Conservation (phyloP, 305 asterid genomes). For the Salvia sclarea region DNA sequence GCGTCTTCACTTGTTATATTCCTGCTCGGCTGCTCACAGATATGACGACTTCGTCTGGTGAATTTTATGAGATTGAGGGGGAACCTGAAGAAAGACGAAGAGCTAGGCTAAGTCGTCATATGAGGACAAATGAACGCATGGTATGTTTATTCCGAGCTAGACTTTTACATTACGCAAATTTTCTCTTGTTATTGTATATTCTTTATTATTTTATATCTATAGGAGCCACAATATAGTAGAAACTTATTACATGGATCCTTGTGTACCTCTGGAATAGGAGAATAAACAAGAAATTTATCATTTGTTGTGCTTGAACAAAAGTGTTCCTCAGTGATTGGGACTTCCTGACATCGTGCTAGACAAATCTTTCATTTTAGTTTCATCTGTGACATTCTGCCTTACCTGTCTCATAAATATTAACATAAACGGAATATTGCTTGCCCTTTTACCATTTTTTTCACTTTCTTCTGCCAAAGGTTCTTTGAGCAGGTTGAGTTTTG, state of each 20-base stretch:
- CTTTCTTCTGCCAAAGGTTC: constrained; percentile 14
- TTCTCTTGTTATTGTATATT: constrained; percentile 1
- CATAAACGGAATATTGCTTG: constrained; percentile 19
- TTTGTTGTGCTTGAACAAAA: constrained; percentile 15
- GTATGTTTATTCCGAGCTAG: constrained; percentile 41
- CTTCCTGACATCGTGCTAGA: not conserved
- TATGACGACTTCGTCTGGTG: constrained; percentile 58
- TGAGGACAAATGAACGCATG: constrained; percentile 72
- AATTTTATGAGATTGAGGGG: constrained; percentile 70
- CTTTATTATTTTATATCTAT: not conserved
- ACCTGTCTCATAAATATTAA: not conserved
- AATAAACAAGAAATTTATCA: constrained; percentile 7
- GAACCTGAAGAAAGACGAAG: constrained; percentile 81
- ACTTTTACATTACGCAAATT: constrained; percentile 2
- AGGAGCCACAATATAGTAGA: constrained; percentile 6
- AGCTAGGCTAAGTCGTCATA: constrained; percentile 66
- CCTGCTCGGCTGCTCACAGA: constrained; percentile 49
- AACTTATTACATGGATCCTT: not conserved
- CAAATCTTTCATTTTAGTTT: constrained; percentile 11
- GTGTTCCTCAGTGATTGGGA: not conserved
- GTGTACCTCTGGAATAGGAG: constrained; percentile 11
- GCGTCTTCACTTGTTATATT: constrained; percentile 14
- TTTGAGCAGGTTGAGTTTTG: not conserved
- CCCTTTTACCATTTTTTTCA: constrained; percentile 19
- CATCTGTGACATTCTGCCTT: not conserved